Percentiles rank a stretch among this genome's conserved stretches.
phyloP scores from a whole-genome alignment of 306 rosid species.

The Pterocarpus santalinus region DNA sequence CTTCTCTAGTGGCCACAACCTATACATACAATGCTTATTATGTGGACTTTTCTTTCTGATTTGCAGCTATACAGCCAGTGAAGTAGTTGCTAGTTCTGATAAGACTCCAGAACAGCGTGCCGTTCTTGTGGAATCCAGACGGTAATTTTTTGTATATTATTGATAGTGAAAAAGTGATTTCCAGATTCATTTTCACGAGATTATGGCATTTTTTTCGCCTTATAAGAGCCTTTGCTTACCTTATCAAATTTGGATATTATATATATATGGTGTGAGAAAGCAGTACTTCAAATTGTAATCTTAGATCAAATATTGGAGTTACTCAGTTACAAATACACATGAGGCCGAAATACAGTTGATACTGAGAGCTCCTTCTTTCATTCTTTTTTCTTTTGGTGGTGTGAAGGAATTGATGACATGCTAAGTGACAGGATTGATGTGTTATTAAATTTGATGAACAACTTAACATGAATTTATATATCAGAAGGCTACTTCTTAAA shows the following conservation, averaged over 20 bases:
- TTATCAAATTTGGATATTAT: too few relatives aligned
- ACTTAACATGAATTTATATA: constrained; percentile 2
- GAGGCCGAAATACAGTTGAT: constrained; percentile 19
- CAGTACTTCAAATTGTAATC: constrained; percentile 5
- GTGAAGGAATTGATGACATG: not conserved
- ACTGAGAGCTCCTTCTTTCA: not conserved
- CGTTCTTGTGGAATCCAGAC: constrained; percentile 83
- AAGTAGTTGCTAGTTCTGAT: constrained; percentile 62
- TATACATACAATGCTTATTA: constrained; percentile 33
- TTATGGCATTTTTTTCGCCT: not conserved
- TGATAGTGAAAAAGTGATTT: constrained; percentile 15
- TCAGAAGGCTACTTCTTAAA: constrained; percentile 1
- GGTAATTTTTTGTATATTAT: constrained; percentile 58
- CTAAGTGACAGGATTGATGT: not conserved
- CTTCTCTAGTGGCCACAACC: not conserved
- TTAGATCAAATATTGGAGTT: constrained; percentile 26
- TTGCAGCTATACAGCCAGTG: constrained; percentile 78
- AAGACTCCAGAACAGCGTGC: constrained; percentile 81
- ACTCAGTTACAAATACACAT: not conserved
- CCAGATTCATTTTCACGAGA: constrained; percentile 19
- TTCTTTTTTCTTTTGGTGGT: not conserved
- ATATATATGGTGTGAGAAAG: not conserved
- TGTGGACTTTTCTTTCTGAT: constrained; percentile 33
- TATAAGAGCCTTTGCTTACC: too few relatives aligned
- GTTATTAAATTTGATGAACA: constrained; percentile 27